These are phyloP conservation scores for Cercospora sesami DNA, from an alignment of 2,329 filamentous ascomycete genomes.

Conservation along the genomic window DNA sequence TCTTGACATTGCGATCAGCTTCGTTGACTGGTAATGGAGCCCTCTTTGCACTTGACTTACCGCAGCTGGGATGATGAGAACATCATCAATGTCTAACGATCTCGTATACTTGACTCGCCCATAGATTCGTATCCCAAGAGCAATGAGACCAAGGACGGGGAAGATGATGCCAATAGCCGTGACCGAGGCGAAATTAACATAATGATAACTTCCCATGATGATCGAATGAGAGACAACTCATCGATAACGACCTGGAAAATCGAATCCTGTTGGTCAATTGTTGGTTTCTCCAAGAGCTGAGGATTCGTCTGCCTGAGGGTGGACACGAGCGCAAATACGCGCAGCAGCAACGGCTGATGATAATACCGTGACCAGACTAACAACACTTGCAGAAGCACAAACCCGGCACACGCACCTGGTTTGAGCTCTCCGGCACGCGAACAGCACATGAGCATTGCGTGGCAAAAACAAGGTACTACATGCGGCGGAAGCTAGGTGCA, in stretches of 20 bases:
- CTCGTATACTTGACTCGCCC: constrained; percentile 16
- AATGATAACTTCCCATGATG: constrained; percentile 9
- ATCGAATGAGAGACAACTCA: neutral
- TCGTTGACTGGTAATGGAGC: neutral
- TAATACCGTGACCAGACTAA: constrained; percentile 1
- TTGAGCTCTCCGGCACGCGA: constrained; percentile 2
- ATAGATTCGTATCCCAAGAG: constrained; percentile 15
- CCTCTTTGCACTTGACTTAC: constrained; percentile 1
- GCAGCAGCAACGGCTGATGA: constrained; percentile 5
- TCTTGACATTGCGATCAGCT: neutral
- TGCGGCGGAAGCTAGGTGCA: neutral
- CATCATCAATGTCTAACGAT: constrained; percentile 20
- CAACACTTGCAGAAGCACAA: neutral
- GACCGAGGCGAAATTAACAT: constrained; percentile 18
- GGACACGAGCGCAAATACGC: neutral
- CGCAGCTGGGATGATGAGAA: constrained; percentile 21
- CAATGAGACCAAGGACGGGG: constrained; percentile 12
- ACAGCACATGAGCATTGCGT: constrained; percentile 10
- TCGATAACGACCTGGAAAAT: neutral
- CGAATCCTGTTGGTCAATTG: neutral
- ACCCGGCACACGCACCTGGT: neutral
- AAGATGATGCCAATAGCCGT: constrained; percentile 20
- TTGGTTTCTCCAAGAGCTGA: neutral
- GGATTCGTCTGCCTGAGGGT: neutral
- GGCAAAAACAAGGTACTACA: neutral